Evolutionary conservation across 345 rosid species (phyloP).

Genomic region (Melaleuca alternifolia): DNA sequence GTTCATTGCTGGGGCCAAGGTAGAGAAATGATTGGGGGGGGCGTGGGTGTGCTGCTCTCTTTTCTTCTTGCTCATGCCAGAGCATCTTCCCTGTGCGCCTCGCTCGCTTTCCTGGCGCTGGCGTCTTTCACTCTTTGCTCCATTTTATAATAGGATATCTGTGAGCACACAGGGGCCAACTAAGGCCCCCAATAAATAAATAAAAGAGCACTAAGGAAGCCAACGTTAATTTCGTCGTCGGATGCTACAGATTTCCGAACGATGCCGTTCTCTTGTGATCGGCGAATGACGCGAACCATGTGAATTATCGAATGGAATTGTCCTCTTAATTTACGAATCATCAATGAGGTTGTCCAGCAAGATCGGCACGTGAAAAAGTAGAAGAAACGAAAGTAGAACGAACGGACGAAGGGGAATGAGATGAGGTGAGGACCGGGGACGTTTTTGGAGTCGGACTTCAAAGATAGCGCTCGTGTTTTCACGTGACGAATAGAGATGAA

Average conservation of each 20-base stretch:
- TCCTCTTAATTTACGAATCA: neutral
- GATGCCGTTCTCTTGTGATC: neutral
- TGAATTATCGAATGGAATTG: neutral
- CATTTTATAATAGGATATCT: neutral
- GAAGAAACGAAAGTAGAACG: neutral
- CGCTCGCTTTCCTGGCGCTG: neutral
- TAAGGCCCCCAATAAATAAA: neutral
- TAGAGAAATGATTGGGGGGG: neutral
- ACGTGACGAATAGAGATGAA: neutral
- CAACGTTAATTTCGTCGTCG: neutral
- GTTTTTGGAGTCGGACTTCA: neutral
- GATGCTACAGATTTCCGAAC: neutral
- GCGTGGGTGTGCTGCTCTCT: neutral
- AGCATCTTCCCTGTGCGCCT: neutral
- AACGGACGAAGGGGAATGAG: neutral
- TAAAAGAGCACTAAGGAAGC: neutral
- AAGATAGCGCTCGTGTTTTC: neutral
- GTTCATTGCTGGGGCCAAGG: neutral
- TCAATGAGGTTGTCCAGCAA: neutral
- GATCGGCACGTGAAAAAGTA: neutral
- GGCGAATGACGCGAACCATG: neutral
- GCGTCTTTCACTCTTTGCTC: neutral
- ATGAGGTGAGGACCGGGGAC: rapidly evolving
- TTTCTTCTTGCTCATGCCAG: neutral
- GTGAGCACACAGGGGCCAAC: neutral